Conservation (phyloP, 306 rosid species). For the Acacia crassicarpa region DNA sequence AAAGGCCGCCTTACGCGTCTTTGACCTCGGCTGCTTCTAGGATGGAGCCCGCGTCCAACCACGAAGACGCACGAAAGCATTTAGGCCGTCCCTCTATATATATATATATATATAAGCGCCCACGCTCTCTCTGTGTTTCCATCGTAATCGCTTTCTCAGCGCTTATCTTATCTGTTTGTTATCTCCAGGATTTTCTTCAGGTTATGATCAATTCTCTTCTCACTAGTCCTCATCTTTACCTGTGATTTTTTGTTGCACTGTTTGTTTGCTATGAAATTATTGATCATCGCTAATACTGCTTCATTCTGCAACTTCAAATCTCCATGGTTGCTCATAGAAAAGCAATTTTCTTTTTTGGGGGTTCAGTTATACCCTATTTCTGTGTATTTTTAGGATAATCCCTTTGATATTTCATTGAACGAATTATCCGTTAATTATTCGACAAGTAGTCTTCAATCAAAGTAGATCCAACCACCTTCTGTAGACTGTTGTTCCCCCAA, state of each 20-base stretch:
- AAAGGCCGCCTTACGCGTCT: neutral
- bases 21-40: neutral
- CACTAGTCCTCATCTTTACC: neutral
- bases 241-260: neutral
- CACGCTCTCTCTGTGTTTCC: neutral
- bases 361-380: neutral
- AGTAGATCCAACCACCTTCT: neutral
- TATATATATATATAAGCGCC: neutral
- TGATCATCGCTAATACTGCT: neutral
- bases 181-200: neutral
- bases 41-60: neutral
- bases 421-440: neutral
- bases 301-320: neutral
- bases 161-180: neutral
- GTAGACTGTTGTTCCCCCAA: neutral
- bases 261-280: slow-evolving; percentile 9
- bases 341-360: neutral
- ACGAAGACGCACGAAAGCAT: neutral
- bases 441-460: neutral
- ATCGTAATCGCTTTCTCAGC: neutral
- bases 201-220: neutral
- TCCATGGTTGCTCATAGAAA: slow-evolving; percentile 2
- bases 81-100: neutral
- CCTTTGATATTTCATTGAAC: neutral
- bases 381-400: neutral